Base-by-base conservation (phyloP, 2,329 filamentous ascomycete genomes). In the Nigrograna mackinnonii region DNA sequence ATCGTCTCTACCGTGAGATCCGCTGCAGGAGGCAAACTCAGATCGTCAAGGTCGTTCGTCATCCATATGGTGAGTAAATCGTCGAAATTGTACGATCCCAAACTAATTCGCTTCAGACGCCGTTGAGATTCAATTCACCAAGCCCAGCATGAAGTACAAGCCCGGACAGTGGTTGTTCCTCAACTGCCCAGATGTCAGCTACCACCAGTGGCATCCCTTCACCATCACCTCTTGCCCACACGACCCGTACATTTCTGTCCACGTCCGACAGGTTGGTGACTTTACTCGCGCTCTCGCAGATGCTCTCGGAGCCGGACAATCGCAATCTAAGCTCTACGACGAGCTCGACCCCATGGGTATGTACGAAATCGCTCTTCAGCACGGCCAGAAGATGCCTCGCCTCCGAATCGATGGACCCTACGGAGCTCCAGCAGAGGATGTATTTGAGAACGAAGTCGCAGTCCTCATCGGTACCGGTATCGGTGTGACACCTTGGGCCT, bases 161-260 rank as follows among this genome's bases (percentile, higher is more conserved):
- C 87, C 94, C 12, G 94, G 94, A 22, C 94, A 99, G 73, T 99
- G 92, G 91, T 83, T 97, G 26, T 97, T 97, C 77, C 79, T 99
- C 46, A 92, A 97, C 68, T 85, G 95, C 18, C 94, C 94, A 0
- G 86, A 88, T 5, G 83, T 99, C 40, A 96, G 90, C 52, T 82
- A 79, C 58, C 85, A 90, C 64, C 91, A 99, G 74, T 99, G 94
- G 94, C 94, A 99, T 72, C 94, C 94, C 1, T 99, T 97, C 68
- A 99, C 94, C 62, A 97, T 99, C 70, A 99, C 94, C 2, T 97
- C 94, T 7, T 99, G 94, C 71, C 94, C 94, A 4, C 94, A 90
- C 63, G 94, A 99, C 60, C 88, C 89, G 1, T 97, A 97, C 64
- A 84, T 97, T 54, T 96, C 90, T 28, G 82, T 99, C 21, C 94